These are phyloP conservation scores for Penicillium maclennaniae DNA, from an alignment of 495 filamentous ascomycete genomes.

Conservation along the genomic window DNA sequence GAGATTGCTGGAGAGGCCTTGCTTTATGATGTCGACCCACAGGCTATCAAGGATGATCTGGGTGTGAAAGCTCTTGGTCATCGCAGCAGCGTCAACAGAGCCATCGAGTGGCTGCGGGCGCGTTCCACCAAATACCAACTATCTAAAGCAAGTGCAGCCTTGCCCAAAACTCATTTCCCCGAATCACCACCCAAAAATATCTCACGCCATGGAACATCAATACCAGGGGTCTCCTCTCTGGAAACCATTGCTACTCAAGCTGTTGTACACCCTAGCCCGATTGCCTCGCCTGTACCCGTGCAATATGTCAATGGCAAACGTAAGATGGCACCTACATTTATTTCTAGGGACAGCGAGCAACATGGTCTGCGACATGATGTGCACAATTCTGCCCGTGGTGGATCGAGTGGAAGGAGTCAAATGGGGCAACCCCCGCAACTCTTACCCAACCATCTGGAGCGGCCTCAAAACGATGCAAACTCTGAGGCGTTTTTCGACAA, in stretches of 20 bases:
- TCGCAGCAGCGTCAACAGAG: slow-evolving; percentile 40
- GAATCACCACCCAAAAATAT: neutral
- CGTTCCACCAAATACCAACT: slow-evolving; percentile 39
- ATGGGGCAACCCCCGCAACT: too few species aligned
- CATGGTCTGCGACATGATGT: neutral
- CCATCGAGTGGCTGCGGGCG: slow-evolving; percentile 43
- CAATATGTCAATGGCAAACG: neutral
- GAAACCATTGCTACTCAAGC: neutral
- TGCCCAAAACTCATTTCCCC: neutral
- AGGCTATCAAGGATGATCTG: slow-evolving; percentile 46
- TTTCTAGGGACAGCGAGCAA: neutral
- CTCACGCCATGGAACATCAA: neutral
- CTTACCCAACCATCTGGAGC: neutral
- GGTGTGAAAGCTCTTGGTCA: slow-evolving; percentile 46
- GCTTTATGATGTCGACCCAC: slow-evolving; percentile 45
- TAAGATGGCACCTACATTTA: neutral
- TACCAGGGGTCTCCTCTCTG: neutral
- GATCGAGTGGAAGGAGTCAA: neutral
- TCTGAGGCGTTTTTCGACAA: slow-evolving; percentile 4
- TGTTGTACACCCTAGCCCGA: neutral
- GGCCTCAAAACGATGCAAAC: neutral
- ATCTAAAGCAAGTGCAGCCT: neutral
- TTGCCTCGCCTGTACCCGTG: neutral
- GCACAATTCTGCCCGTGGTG: neutral
- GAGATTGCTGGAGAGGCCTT: slow-evolving; percentile 60